These are phyloP conservation scores for Saccharomyces uvarum DNA, from an alignment of 1,139 yeast genomes.

Conservation along the genomic window DNA sequence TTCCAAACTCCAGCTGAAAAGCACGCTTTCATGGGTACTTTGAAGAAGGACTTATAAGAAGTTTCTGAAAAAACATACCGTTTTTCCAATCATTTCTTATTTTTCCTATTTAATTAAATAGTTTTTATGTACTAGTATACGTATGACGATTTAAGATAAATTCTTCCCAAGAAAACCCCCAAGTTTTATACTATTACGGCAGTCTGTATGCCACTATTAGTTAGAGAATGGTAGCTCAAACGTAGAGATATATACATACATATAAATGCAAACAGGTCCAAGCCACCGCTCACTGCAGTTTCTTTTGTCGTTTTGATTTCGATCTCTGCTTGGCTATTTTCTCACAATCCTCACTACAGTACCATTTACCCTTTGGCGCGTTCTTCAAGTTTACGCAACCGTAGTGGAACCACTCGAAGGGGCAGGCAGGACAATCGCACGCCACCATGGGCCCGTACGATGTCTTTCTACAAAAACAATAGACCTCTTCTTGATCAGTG, in stretches of 20 bases:
- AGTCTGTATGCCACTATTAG: neutral
- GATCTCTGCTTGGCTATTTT: constrained; percentile 9
- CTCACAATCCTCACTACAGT: constrained; percentile 63
- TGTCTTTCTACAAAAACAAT: constrained; percentile 78
- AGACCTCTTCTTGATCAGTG: constrained; percentile 32
- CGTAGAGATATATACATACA: neutral
- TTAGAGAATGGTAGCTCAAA: neutral
- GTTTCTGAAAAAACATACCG: constrained; percentile 3
- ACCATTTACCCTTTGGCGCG: constrained; percentile 84
- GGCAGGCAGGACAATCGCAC: constrained; percentile 76
- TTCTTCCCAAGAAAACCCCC: neutral
- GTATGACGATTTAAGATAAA: neutral
- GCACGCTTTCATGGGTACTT: constrained; percentile 99
- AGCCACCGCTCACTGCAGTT: neutral
- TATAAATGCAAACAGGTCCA: neutral
- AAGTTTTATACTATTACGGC: neutral
- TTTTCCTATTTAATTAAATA: constrained; percentile 2
- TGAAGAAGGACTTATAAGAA: constrained; percentile 76
- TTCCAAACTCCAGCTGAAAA: constrained; percentile 99
- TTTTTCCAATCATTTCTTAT: constrained; percentile 5
- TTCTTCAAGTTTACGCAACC: constrained; percentile 74
- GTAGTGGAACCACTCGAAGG: constrained; percentile 78
- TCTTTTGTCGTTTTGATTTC: constrained; percentile 2
- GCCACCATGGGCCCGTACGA: constrained; percentile 91
- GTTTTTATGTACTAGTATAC: neutral